Conservation (phyloP, 2,329 filamentous ascomycete genomes). For the Aspergillus japonicus region DNA sequence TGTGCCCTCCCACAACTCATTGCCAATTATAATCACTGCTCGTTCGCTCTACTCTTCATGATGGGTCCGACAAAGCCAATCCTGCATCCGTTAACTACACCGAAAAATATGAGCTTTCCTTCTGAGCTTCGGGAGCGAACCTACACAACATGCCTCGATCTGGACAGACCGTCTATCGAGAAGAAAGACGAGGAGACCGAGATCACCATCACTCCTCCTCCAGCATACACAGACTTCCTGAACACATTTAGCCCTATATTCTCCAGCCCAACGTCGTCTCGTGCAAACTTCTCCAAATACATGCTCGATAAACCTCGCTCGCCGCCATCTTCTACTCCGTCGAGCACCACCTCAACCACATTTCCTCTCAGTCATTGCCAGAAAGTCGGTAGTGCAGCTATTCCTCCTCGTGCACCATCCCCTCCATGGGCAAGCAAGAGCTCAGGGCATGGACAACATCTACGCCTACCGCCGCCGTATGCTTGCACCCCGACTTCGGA, state of each 20-base stretch:
- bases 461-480: constrained; percentile 79
- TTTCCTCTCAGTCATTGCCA: no score
- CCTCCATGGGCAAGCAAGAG: no score
- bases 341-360: constrained; percentile 34
- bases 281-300: constrained; percentile 51
- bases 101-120: constrained; percentile 46
- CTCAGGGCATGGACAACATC: no score
- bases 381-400: no score
- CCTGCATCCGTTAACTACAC: constrained; percentile 42
- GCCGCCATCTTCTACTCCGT: constrained; percentile 37
- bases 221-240: constrained; percentile 88
- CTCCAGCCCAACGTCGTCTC: constrained; percentile 64
- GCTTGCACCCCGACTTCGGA: constrained; percentile 63
- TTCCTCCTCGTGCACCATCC: no score
- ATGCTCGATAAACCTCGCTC: constrained; percentile 28
- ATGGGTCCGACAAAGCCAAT: constrained; percentile 34
- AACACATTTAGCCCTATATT: constrained; percentile 73
- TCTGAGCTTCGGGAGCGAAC: constrained; percentile 61
- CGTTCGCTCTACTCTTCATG: no score
- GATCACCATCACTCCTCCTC: constrained; percentile 86
- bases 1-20: no score
- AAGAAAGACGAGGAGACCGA: constrained; percentile 56
- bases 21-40: no score
- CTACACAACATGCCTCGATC: constrained; percentile 49
- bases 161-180: constrained; percentile 65